phyloP scores from a whole-genome alignment of 768 basidiomycete species.

The Suillus alpinus region DNA sequence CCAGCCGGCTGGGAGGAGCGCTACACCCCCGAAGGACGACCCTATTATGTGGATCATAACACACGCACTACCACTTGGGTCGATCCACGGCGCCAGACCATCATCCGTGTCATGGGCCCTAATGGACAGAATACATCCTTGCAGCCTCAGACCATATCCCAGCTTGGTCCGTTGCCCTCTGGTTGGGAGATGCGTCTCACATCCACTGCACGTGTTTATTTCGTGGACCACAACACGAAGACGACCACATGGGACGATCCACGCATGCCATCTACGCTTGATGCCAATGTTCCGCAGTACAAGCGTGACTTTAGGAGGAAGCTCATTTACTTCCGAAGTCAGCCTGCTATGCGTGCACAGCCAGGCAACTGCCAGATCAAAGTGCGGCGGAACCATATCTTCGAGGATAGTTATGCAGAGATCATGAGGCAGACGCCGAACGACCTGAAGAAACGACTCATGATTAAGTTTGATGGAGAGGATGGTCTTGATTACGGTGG shows the following conservation, averaged over 20 bases:
- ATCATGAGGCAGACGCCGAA: constrained; percentile 99
- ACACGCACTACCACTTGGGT: constrained; percentile 99
- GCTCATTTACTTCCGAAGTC: constrained; percentile 98
- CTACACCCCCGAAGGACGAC: constrained; percentile 96
- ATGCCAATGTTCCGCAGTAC: constrained; percentile 98
- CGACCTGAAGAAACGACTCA: constrained; percentile 96
- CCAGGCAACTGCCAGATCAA: constrained; percentile 99
- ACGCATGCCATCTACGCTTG: constrained; percentile 89
- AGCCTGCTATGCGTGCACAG: constrained; percentile 96
- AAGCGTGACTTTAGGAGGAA: constrained; percentile 99
- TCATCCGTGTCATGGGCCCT: constrained; percentile 95
- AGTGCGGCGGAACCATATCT: constrained; percentile 96
- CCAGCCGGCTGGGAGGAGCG: constrained; percentile 99
- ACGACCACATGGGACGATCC: constrained; percentile 99
- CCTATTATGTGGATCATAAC: constrained; percentile 99
- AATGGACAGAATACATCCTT: constrained; percentile 83
- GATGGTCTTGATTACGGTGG: constrained; percentile 99
- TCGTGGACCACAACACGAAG: constrained; percentile 99
- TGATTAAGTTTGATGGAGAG: constrained; percentile 99
- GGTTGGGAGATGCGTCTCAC: constrained; percentile 99
- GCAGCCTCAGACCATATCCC: constrained; percentile 94
- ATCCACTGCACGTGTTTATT: constrained; percentile 96
- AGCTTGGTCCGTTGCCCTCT: constrained; percentile 93
- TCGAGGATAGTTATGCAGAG: constrained; percentile 99
- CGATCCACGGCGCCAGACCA: constrained; percentile 94